phyloP scores from a whole-genome alignment of 257 asterid species.

The Buddleja alternifolia region DNA sequence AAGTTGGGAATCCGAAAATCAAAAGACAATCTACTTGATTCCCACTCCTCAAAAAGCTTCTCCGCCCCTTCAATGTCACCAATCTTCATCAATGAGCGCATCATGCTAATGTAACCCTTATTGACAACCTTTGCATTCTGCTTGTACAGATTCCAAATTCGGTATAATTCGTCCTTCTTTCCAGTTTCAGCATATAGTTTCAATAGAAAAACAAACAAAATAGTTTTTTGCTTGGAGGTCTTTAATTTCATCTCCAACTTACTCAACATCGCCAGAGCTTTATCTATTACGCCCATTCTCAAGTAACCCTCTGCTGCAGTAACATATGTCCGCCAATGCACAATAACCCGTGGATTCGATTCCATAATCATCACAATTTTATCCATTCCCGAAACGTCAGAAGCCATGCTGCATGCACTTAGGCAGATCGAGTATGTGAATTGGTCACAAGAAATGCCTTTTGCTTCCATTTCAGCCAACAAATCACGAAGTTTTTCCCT shows the following conservation, averaged over 20 bases:
- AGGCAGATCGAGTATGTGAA: slow-evolving; percentile 52
- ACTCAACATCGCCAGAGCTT: slow-evolving; percentile 43
- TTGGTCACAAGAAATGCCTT: slow-evolving; percentile 45
- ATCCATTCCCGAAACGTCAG: slow-evolving; percentile 59
- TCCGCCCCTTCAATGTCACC: slow-evolving; percentile 55
- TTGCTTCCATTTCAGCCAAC: slow-evolving; percentile 62
- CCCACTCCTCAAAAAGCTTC: slow-evolving; percentile 69
- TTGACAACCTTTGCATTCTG: slow-evolving; percentile 37
- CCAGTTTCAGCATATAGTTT: slow-evolving; percentile 59
- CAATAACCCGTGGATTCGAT: slow-evolving; percentile 32
- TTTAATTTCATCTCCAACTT: slow-evolving; percentile 47
- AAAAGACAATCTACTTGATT: slow-evolving; percentile 38
- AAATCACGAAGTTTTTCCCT: slow-evolving; percentile 39
- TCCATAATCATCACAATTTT: slow-evolving; percentile 48
- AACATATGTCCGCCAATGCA: slow-evolving; percentile 41
- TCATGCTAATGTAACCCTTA: slow-evolving; percentile 60
- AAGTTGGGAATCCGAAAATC: slow-evolving; percentile 67
- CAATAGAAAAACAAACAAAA: slow-evolving; percentile 38
- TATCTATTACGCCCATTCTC: slow-evolving; percentile 50
- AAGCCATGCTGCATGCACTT: slow-evolving; percentile 50
- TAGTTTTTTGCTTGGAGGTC: slow-evolving; percentile 12
- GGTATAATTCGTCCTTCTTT: slow-evolving; percentile 48
- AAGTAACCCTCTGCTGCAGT: slow-evolving; percentile 53
- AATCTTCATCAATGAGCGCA: slow-evolving; percentile 51
- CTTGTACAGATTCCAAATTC: slow-evolving; percentile 57